Evolutionary conservation across 2,329 filamentous ascomycete genomes (phyloP).

Genomic region (Pyricularia grisea): DNA sequence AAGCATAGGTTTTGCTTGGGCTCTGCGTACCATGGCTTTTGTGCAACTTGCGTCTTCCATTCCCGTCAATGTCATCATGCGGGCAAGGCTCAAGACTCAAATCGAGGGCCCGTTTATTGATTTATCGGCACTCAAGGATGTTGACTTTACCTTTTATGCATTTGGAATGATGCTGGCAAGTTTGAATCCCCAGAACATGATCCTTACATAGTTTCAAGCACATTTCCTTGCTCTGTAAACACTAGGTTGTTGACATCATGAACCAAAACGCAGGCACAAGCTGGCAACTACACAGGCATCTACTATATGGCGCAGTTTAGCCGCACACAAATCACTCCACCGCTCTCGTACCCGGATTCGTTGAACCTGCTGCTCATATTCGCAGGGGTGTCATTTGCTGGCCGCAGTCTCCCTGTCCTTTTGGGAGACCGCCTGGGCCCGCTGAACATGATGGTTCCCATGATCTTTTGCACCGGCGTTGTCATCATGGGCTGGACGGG

Average conservation of each 20-base stretch:
- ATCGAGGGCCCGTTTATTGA: conserved; percentile 28
- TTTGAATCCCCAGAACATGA: conserved; percentile 13
- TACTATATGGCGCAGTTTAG: conserved; percentile 30
- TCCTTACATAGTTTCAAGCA: neutral
- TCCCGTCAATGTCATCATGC: conserved; percentile 21
- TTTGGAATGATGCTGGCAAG: conserved; percentile 27
- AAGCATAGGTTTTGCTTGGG: conserved; percentile 26
- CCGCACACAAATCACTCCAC: conserved; percentile 9
- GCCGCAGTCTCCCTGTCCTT: conserved; percentile 35
- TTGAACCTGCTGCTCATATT: conserved; percentile 41
- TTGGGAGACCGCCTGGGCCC: conserved; percentile 40
- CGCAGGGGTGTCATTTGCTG: conserved; percentile 40
- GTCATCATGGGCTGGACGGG: conserved; percentile 33
- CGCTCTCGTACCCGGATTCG: conserved; percentile 20
- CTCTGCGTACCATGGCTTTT: conserved; percentile 28
- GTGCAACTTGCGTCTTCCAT: conserved; percentile 23
- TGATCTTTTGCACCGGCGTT: conserved; percentile 28
- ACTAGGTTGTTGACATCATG: neutral
- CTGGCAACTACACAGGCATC: conserved; percentile 34
- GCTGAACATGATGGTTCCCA: conserved; percentile 39
- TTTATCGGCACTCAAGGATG: conserved; percentile 26
- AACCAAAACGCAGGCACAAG: neutral
- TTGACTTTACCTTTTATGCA: conserved; percentile 27
- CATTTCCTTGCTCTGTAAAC: neutral
- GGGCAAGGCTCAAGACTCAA: conserved; percentile 22